Evolutionary conservation across 2,329 filamentous ascomycete species (phyloP), one percentile per base, ranked within the genome.

Genomic region (Aspergillus thermomutatus): DNA sequence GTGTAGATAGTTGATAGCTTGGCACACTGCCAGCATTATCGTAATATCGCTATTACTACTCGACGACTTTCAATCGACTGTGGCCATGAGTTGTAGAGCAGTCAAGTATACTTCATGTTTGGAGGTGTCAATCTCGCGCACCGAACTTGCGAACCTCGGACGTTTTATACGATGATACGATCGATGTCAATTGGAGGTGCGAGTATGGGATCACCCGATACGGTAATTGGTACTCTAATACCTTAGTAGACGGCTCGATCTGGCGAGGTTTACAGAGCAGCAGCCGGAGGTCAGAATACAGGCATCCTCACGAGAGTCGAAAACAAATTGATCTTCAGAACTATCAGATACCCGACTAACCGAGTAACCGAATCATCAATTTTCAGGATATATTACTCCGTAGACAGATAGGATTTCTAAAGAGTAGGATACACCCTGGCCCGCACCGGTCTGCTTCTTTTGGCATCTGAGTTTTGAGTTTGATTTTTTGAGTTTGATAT

Each of bases 401-500:
- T n/a, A n/a, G n/a, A 26, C 6, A 26, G 25, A 26, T 26, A 3
- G 25, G 14, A 34, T 37, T 37, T 37, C 14, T 37, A 37, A 37
- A 17, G 31, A 37, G 5, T 28, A 28, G n/a, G n/a, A n/a, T n/a
- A n/a, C n/a, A n/a, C n/a, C 14, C 14, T 37, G 14, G 14, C 14
- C 31, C 14, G 31, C 31, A 14, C 31, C 11, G 6, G 23, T 10
- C 19, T 34, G 8, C 31, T 41, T 11, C 21, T 46, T 52, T 46
- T 25, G 48, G 19, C 14, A 23, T 41, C 53, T 57, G 56, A 53
- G 40, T 59, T 62, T 60, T 62, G 60, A 55, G 54, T 60, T 60
- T 55, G 49, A n/a, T 17, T 37, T 59, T 62, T 60, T 62, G 60
- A 55, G 54, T 60, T 60, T 55, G 49, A n/a, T 17, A 17, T n/a